Evolutionary conservation across 257 asterid species (phyloP), one percentile per base, ranked within the genome.

Genomic region (Haberlea rhodopensis): DNA sequence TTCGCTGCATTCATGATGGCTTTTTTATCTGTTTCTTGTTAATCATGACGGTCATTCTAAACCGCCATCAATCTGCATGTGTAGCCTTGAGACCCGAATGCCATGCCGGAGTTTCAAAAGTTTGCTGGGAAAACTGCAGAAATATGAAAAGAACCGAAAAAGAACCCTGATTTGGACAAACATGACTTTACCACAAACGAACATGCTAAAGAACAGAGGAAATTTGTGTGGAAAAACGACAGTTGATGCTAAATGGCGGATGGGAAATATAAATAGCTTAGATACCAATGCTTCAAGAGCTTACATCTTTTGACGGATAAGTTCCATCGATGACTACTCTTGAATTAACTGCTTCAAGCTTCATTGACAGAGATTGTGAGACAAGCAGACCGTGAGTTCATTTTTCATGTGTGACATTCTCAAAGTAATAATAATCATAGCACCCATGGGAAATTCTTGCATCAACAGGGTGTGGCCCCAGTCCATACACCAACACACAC

Each of bases 41-140:
- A 1, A 43, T 43, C 74, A 87, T n/a, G 87, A 70, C 57, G 85
- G 65, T 70, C 89, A 69, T 71, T 86, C 94, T 58, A 88, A 86
- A 49, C 95, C 87, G n/a, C 96, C 82, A 18, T 96, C 97, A 59
- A 83, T 81, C 82, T 91, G 97, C 97, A 91, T 91, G 57, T 91
- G 96, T 51, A 86, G 82, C 97, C 97, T 73, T 88, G 96, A 71
- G 98, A 70, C 37, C 76, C 87, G 72, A 80, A 88, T 53, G 81
- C 81, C 83, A 84, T 76, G 64, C 62, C 13, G 95, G 63, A 56
- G 87, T 73, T 54, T 91, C 90, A 62, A 86, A 85, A 21, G 82
- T 60, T 57, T 78, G 87, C 73, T 83, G 90, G 26, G 80, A 79
- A 55, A 81, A 83, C 96, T 91, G 95, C 66, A 67, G 57, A 67